Percentiles rank a stretch among this genome's conserved stretches.
Conservation (phyloP, 352 stramenopile species). For the Globisporangium paroecandrum region DNA sequence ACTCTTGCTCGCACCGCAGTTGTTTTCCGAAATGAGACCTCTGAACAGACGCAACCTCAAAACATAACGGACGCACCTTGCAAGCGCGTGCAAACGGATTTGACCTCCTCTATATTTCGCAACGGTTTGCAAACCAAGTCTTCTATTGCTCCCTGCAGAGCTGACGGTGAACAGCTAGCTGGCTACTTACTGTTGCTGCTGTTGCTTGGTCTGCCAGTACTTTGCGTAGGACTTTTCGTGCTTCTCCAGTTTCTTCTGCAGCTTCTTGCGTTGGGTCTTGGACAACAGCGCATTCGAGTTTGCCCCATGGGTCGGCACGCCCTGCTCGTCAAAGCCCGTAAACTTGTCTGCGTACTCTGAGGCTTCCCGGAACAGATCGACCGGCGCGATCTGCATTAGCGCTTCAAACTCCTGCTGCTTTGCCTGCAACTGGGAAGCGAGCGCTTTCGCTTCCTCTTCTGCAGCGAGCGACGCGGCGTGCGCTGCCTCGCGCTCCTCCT, state of each 20-base stretch:
- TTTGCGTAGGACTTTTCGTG: slow-evolving; percentile 51
- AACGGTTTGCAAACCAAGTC: too few species aligned
- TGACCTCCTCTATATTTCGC: too few species aligned
- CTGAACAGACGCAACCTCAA: too few species aligned
- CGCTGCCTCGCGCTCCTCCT: slow-evolving; percentile 26
- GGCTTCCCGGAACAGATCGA: slow-evolving; percentile 44
- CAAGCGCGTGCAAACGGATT: too few species aligned
- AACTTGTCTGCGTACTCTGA: slow-evolving; percentile 52
- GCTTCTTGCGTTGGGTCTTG: slow-evolving; percentile 78
- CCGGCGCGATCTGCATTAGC: slow-evolving; percentile 64
- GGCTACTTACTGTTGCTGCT: background rate
- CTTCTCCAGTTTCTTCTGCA: slow-evolving; percentile 17
- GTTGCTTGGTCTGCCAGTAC: slow-evolving; percentile 42
- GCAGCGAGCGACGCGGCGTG: slow-evolving; percentile 16
- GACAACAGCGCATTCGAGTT: slow-evolving; percentile 33
- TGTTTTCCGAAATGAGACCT: too few species aligned
- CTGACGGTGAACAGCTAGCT: too few species aligned
- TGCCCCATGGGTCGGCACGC: slow-evolving; percentile 43
- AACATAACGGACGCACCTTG: too few species aligned
- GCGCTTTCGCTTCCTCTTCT: slow-evolving; percentile 7
- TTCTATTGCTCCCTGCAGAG: too few species aligned
- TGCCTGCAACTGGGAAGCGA: slow-evolving; percentile 14
- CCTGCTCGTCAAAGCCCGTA: slow-evolving; percentile 39
- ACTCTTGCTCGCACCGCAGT: too few species aligned
- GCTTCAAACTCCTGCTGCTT: slow-evolving; percentile 51